These are phyloP conservation scores for Elasticomyces elasticus DNA, from an alignment of 495 filamentous ascomycete species.

Conservation along the genomic window DNA sequence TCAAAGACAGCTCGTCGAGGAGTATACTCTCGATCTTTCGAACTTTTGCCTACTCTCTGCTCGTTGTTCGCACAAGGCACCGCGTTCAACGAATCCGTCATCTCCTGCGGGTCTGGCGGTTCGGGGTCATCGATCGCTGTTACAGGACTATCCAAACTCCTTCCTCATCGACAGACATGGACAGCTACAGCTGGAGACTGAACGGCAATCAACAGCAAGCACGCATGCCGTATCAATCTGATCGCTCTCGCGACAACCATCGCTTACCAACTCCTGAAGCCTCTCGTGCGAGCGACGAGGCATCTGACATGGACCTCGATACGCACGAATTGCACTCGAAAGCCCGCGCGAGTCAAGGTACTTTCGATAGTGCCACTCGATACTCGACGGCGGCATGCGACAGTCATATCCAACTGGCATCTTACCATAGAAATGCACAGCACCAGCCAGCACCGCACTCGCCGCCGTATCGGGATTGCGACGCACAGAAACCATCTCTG, in stretches of 20 bases:
- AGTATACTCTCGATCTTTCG: no score
- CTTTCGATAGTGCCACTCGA: not conserved
- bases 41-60: no score
- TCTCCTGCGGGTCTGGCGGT: no score
- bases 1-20: not conserved
- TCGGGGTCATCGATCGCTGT: no score
- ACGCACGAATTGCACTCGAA: not conserved
- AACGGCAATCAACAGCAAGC: no score
- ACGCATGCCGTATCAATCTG: no score
- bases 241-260: not conserved
- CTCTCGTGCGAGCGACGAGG: not conserved
- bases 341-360: not conserved
- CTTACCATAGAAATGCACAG: not conserved
- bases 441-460: slow-evolving; percentile 5
- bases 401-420: not conserved
- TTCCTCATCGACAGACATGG: no score
- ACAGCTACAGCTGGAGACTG: no score
- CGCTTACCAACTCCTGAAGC: slow-evolving; percentile 1
- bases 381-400: not conserved
- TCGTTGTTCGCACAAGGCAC: no score
- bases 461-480: slow-evolving; percentile 8
- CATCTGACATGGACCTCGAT: not conserved
- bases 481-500: slow-evolving; percentile 9
- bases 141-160: no score
- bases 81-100: no score